Evolutionary conservation across 2,329 filamentous ascomycete genomes (phyloP).

Genomic region (Rhinocladiella mackenziei): DNA sequence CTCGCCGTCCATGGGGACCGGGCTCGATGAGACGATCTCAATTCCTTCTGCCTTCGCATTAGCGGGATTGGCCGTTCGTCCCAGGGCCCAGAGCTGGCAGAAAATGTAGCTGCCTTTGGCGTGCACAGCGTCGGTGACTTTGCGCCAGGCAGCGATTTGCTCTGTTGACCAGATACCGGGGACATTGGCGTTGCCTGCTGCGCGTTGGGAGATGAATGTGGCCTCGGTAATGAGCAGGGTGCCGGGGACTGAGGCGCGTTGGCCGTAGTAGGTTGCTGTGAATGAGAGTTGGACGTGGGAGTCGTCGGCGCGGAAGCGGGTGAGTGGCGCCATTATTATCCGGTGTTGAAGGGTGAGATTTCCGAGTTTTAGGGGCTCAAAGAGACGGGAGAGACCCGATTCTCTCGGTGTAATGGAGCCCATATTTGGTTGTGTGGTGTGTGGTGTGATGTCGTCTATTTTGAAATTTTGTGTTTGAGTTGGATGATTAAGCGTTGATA

Average conservation of each 20-base stretch:
- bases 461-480: too few relatives aligned
- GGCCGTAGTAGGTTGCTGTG: constrained; percentile 39
- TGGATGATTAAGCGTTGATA: too few relatives aligned
- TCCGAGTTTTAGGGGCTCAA: constrained; percentile 32
- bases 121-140: constrained; percentile 50
- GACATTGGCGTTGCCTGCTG: constrained; percentile 9
- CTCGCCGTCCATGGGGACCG: not conserved
- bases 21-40: not conserved
- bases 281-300: constrained; percentile 37
- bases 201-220: constrained; percentile 9
- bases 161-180: constrained; percentile 24
- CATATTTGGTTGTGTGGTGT: too few relatives aligned
- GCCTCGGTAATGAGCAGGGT: constrained; percentile 36
- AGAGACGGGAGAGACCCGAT: too few relatives aligned
- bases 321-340: constrained; percentile 51
- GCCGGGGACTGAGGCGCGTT: constrained; percentile 38
- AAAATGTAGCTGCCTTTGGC: constrained; percentile 47
- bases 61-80: constrained; percentile 43
- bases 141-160: constrained; percentile 50
- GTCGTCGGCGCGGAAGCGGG: constrained; percentile 49
- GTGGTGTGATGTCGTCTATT: too few relatives aligned
- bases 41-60: not conserved
- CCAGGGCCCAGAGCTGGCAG: constrained; percentile 42
- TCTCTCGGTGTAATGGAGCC: too few relatives aligned
- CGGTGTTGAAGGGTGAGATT: constrained; percentile 50